A percentile compares a stretch with the other conserved stretches of the same genome.
Conservation (phyloP, 495 filamentous ascomycete genomes). For the Neurospora sp. region DNA sequence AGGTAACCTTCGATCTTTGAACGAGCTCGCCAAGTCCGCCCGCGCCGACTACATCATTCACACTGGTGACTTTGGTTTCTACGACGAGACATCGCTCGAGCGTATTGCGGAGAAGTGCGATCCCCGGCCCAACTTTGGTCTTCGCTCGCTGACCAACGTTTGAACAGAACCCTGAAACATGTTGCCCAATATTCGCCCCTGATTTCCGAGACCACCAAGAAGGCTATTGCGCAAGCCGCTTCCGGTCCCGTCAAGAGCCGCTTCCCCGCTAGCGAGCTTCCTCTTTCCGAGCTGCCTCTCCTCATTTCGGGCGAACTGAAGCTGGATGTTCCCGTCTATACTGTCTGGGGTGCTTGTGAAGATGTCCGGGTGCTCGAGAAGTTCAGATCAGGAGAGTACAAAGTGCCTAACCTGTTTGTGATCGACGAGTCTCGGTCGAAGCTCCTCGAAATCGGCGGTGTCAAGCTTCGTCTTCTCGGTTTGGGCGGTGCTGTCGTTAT, state of each 20-base stretch:
- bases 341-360: constrained; percentile 98
- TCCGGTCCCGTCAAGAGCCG: constrained; percentile 68
- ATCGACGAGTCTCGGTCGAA: constrained; percentile 96
- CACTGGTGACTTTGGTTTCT: constrained; percentile 98
- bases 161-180: constrained; percentile 81
- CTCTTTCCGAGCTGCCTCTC: constrained; percentile 86
- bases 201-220: constrained; percentile 78
- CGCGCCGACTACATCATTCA: constrained; percentile 94
- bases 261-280: constrained; percentile 68
- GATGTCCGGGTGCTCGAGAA: constrained; percentile 97
- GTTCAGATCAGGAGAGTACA: constrained; percentile 96
- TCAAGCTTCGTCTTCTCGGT: constrained; percentile 90
- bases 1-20: constrained; percentile 94
- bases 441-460: constrained; percentile 84
- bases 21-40: constrained; percentile 88
- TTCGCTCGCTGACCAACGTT: constrained; percentile 10
- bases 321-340: constrained; percentile 93
- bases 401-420: constrained; percentile 93
- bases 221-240: constrained; percentile 54
- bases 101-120: constrained; percentile 98
- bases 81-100: constrained; percentile 90
- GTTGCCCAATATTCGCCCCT: constrained; percentile 97
- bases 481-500: constrained; percentile 96
- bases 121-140: neutral
- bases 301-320: constrained; percentile 82